Evolutionary conservation across 495 filamentous ascomycete genomes (phyloP).

Genomic region (Rhypophila decipiens): DNA sequence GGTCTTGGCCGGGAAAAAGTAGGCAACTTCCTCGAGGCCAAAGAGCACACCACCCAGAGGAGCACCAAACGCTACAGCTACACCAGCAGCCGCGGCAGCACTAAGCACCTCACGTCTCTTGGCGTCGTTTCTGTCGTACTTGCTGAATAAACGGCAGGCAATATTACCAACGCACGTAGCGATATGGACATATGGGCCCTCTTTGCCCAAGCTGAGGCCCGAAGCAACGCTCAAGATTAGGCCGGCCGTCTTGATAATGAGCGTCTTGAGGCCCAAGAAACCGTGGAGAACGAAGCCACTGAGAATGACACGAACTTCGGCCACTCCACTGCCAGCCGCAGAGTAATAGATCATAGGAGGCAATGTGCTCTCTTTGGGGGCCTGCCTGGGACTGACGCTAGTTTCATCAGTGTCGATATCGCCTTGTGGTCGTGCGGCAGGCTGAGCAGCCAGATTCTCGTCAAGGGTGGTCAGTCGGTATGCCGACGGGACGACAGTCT

Average conservation of each 20-base stretch:
- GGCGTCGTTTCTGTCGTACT: slow-evolving; percentile 91
- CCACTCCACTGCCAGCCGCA: slow-evolving; percentile 92
- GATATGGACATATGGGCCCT: slow-evolving; percentile 97
- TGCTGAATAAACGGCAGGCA: slow-evolving; percentile 81
- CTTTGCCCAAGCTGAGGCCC: slow-evolving; percentile 89
- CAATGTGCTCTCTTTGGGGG: slow-evolving; percentile 14
- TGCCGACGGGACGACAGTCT: slow-evolving; percentile 84
- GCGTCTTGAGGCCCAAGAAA: slow-evolving; percentile 83
- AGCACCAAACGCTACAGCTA: slow-evolving; percentile 91
- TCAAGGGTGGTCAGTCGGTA: slow-evolving; percentile 82
- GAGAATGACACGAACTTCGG: slow-evolving; percentile 94
- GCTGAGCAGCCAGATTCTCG: slow-evolving; percentile 56
- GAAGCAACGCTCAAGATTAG: slow-evolving; percentile 87
- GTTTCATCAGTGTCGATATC: slow-evolving; percentile 29
- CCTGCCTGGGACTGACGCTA: slow-evolving; percentile 34
- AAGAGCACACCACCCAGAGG: slow-evolving; percentile 92
- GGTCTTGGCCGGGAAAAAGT: slow-evolving; percentile 98
- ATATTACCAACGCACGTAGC: slow-evolving; percentile 95
- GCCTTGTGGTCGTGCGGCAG: slow-evolving; percentile 27
- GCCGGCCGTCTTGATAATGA: slow-evolving; percentile 77
- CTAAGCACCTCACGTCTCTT: slow-evolving; percentile 84
- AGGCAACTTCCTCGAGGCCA: slow-evolving; percentile 88
- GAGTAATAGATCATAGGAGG: slow-evolving; percentile 90
- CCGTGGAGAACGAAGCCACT: slow-evolving; percentile 97
- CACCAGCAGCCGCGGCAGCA: slow-evolving; percentile 85